A percentile compares a stretch with the other conserved stretches of the same genome.
These are phyloP conservation scores for Ramaria sp. DNA, from an alignment of 768 basidiomycete genomes.

Conservation along the genomic window DNA sequence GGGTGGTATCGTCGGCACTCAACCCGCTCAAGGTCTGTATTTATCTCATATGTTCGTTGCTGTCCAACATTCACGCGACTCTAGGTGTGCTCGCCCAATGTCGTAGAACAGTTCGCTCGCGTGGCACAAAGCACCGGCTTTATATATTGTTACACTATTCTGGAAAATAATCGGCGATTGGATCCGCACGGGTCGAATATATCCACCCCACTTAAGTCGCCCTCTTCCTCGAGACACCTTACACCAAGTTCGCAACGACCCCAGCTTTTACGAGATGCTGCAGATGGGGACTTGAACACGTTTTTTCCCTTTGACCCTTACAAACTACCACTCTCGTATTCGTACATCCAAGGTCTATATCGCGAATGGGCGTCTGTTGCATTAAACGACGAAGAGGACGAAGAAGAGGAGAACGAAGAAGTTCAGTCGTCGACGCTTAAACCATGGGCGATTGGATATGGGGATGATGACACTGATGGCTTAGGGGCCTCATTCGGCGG, in stretches of 20 bases:
- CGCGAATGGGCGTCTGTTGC: constrained; percentile 85
- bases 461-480: constrained; percentile 32
- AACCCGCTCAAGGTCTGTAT: constrained; percentile 73
- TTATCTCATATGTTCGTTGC: background rate
- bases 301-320: constrained; percentile 99
- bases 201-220: constrained; percentile 8
- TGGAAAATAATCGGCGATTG: constrained; percentile 76
- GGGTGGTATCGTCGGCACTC: constrained; percentile 67
- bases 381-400: constrained; percentile 48
- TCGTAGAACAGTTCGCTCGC: constrained; percentile 89
- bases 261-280: background rate
- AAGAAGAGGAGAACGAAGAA: constrained; percentile 31
- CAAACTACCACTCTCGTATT: constrained; percentile 67
- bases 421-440: constrained; percentile 8
- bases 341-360: constrained; percentile 76
- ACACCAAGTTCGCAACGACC: background rate
- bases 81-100: constrained; percentile 82
- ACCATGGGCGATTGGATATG: constrained; percentile 1
- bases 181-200: constrained; percentile 27
- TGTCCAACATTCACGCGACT: background rate
- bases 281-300: constrained; percentile 67
- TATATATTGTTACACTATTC: constrained; percentile 86
- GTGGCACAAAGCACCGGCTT: constrained; percentile 86
- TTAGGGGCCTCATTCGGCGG: constrained; percentile 61
- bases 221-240: constrained; percentile 1